Base-by-base conservation (phyloP, 179 eudicot genomes). In the Amaranthus tricolor region DNA sequence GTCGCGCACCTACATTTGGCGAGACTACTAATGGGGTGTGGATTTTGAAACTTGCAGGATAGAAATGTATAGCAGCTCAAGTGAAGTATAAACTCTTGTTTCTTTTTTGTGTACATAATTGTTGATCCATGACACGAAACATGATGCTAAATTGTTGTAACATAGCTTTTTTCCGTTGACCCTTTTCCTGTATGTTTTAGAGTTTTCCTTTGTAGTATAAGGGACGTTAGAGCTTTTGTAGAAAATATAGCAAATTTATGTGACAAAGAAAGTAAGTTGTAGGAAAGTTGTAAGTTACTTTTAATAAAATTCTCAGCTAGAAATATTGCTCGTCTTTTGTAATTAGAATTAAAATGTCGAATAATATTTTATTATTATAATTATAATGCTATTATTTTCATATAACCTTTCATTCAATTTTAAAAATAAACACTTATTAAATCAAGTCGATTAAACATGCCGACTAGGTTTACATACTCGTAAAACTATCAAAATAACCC, bases 41-140 rank as follows among this genome's bases (percentile, higher is more conserved):
- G 10, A 6, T 52, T 15, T 7, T 21, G 5, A 68, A 68, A 14
- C 53, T 21, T 52, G 72, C 72, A 68, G 72, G 40, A 31, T 49
- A 48, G 54, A 53, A 13, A 50, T 68, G 60, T 20, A 68, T 31
- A 31, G 72, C 45, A 31, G 72, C 47, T 24, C 48, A 14, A 51
- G 72, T 68, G 53, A 14, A 51, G 72, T 68, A 68, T 47, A 68
- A 24, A 47, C 54, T 66, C 50, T 1, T 48, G 70, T 48, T 49
- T 61, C 64, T 3, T 9, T 9, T 11, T 15, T 19, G 11, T 11
- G 19, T 43, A 49, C 56, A 66, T 31, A 21, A 8, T 66, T 7
- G 56, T 48, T 17, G 43, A 66, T 48, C 31, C 70, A 17, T 66
- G 70, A 19, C 56, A 66, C 5, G 56, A 49, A 48, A 43, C 70